Conservation (phyloP, 2,329 filamentous ascomycete genomes). For the Penicillium sp. region DNA sequence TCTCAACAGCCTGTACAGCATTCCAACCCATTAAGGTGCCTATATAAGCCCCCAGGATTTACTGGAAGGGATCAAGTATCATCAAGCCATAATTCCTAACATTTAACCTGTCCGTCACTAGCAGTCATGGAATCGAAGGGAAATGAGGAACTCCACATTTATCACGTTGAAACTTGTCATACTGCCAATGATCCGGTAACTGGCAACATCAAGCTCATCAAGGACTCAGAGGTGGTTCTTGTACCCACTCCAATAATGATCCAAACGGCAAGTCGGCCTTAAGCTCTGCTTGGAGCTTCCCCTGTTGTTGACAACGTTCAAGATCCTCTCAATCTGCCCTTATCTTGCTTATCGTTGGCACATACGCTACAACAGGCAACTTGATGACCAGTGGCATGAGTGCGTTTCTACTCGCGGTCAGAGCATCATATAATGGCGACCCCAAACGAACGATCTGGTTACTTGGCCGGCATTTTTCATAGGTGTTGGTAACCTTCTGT, state of each 20-base stretch:
- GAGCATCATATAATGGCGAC: background rate
- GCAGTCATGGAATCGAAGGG: background rate
- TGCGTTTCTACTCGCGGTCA: background rate
- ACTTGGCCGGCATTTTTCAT: background rate
- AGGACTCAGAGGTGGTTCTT: background rate
- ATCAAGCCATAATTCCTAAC: background rate
- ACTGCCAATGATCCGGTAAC: background rate
- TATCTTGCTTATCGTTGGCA: background rate
- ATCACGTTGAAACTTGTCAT: background rate
- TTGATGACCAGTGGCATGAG: background rate
- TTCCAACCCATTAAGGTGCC: background rate
- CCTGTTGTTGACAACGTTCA: background rate
- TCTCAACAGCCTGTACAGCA: background rate
- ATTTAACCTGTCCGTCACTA: background rate
- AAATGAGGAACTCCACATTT: background rate
- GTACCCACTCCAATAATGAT: background rate
- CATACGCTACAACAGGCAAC: background rate
- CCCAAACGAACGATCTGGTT: background rate
- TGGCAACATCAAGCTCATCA: background rate
- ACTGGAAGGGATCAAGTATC: background rate
- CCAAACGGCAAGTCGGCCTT: background rate
- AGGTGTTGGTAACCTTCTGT: background rate
- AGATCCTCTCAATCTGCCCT: background rate
- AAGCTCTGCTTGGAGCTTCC: background rate
- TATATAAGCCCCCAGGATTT: too few species aligned